Base-by-base conservation (phyloP, 2,329 filamentous ascomycete genomes). In the Trichoderma simmonsii region DNA sequence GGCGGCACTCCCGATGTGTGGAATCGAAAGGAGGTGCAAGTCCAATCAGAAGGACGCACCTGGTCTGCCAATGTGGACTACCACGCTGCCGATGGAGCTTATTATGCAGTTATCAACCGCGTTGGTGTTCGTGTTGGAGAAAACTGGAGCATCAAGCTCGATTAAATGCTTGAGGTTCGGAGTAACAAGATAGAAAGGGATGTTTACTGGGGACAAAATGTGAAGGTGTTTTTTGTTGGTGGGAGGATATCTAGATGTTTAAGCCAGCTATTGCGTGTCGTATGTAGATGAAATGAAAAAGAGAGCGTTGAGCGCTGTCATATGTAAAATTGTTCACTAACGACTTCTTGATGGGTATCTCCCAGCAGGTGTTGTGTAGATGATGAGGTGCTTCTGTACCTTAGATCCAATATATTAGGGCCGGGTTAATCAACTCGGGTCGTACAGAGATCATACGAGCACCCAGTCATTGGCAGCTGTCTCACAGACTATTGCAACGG, bases 1-100 rank as follows among this genome's bases (percentile, higher is more conserved):
- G 93, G 93, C 59, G 93, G 93, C 61, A 93, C 93, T 3, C 93
- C 94, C 1, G 84, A 86, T 39, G 82, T 84, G 24, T 97, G 94
- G 95, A 84, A 83, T 63, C 91, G 89, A 83, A 85, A 82, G 74
- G 86, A 85, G 75, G 91, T 90, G 59, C 86, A 85, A 74, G 86
- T 88, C 68, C 84, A 85, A 79, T 85, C 85, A 2, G 86, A 85
- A 71, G 87, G 87, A 61, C 84, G 85, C 78, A 86, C 81, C 9
- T 86, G 87, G 79, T 87, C 86, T 3, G 86, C 87, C 14, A 82
- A 91, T 73, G 85, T 93, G 56, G 88, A 89, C 74, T 95, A 88
- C 78, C 81, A 83, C 73, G 81, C 85, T 32, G 86, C 85, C 2
- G 81, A 82, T 70, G 82, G 84, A 70, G 86, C 86, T 8, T 83